Conservation (phyloP, 257 asterid genomes). For the Gentiana straminea region DNA sequence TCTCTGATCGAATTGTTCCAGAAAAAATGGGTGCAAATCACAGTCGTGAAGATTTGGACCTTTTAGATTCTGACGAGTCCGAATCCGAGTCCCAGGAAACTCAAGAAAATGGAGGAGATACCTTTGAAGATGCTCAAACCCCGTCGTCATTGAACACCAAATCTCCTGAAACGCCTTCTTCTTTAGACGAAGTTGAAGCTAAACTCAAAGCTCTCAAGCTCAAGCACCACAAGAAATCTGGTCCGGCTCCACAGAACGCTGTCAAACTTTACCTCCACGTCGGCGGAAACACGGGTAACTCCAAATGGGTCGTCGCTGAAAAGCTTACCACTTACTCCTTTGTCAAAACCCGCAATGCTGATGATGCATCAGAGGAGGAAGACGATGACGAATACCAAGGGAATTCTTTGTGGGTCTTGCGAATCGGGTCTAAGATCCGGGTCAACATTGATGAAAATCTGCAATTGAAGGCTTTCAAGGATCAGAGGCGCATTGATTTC, state of each 20-base stretch:
- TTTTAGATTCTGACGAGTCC: constrained; percentile 70
- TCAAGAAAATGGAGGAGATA: constrained; percentile 24
- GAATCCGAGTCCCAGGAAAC: constrained; percentile 41
- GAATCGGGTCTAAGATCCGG: constrained; percentile 54
- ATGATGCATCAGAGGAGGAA: constrained; percentile 35
- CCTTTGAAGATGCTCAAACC: constrained; percentile 34
- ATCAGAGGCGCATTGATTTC: constrained; percentile 90
- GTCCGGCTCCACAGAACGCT: constrained; percentile 33
- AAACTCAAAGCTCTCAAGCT: constrained; percentile 59
- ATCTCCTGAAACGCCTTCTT: constrained; percentile 8
- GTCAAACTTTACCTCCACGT: constrained; percentile 74
- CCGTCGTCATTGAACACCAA: constrained; percentile 12
- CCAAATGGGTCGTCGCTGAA: constrained; percentile 78
- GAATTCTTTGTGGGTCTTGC: constrained; percentile 72
- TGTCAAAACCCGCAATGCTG: constrained; percentile 33
- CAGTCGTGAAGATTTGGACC: constrained; percentile 91
- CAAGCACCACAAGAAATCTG: constrained; percentile 32
- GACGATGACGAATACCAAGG: constrained; percentile 24
- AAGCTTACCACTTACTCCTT: constrained; percentile 44
- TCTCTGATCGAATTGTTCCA: too few relatives aligned
- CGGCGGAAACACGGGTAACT: constrained; percentile 88
- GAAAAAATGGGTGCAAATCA: constrained; percentile 74
- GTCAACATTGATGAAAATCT: constrained; percentile 63
- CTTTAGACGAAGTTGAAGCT: constrained; percentile 59
- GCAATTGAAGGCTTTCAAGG: constrained; percentile 90